Conservation (phyloP, 1,284 basidiomycete genomes). For the Ceratobasidium papillatum region DNA sequence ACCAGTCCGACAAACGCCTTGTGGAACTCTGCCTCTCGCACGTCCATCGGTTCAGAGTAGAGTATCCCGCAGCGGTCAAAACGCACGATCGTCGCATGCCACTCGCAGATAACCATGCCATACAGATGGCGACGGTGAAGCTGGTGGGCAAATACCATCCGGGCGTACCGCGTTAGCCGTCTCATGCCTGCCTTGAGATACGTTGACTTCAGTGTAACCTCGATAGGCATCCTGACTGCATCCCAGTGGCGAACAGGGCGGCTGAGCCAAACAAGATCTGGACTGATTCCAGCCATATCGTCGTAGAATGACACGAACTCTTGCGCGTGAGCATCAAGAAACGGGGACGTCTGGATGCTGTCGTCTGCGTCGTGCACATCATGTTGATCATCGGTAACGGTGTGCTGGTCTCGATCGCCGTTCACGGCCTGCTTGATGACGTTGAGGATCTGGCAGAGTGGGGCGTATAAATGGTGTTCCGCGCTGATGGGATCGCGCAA, state of each 20-base stretch:
- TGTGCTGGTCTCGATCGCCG: no score
- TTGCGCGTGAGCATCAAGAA: not conserved
- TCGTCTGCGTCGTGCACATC: no score
- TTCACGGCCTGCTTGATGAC: no score
- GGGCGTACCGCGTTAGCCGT: conserved; percentile 20
- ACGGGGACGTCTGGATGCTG: no score
- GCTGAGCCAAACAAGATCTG: conserved; percentile 16
- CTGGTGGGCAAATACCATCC: conserved; percentile 17
- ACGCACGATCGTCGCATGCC: conserved; percentile 11
- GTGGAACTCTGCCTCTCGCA: not conserved
- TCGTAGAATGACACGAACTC: not conserved
- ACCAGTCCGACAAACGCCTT: conserved; percentile 18
- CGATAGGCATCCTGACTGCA: conserved; percentile 7
- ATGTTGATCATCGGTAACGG: no score
- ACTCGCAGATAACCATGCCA: not conserved
- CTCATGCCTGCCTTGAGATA: conserved; percentile 17
- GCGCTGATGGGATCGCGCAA: no score
- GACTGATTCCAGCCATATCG: not conserved
- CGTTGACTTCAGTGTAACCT: not conserved
- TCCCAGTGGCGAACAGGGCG: conserved; percentile 15
- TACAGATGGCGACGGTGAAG: conserved; percentile 30
- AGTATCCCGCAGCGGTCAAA: conserved; percentile 28
- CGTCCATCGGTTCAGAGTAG: conserved; percentile 11
- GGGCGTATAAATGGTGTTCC: no score
- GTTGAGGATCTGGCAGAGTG: no score